Conservation (phyloP, 2,329 filamentous ascomycete species). For the Botrytis fragariae region DNA sequence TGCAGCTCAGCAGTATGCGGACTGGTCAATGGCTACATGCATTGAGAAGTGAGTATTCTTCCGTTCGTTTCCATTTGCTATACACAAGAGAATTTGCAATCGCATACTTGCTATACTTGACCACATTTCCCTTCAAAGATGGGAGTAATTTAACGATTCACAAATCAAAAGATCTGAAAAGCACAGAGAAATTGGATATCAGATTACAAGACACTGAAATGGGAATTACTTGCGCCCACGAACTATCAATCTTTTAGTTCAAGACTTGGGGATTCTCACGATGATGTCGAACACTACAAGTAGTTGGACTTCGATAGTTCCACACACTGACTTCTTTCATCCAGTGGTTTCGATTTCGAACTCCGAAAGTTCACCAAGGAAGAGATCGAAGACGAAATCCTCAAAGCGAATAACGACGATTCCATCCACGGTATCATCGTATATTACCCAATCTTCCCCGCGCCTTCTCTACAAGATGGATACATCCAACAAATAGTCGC, state of each 20-base stretch:
- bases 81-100: background rate
- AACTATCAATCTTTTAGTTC: background rate
- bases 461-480: slow-evolving; percentile 80
- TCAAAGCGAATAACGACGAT: slow-evolving; percentile 77
- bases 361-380: slow-evolving; percentile 83
- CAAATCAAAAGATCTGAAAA: background rate
- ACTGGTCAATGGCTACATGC: slow-evolving; percentile 96
- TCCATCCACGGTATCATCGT: slow-evolving; percentile 85
- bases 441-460: slow-evolving; percentile 93
- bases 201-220: background rate
- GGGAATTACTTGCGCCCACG: background rate
- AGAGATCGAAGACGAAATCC: slow-evolving; percentile 82
- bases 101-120: background rate
- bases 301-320: background rate
- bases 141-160: background rate
- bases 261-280: background rate
- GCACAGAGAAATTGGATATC: background rate
- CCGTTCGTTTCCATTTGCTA: background rate
- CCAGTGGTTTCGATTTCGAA: slow-evolving; percentile 84
- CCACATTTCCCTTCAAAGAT: background rate
- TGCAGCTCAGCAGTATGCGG: slow-evolving; percentile 87
- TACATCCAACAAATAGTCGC: slow-evolving; percentile 95
- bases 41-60: slow-evolving; percentile 75
- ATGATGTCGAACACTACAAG: background rate
- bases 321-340: slow-evolving; percentile 18